These are phyloP conservation scores for Leucocoprinus birnbaumii DNA, from an alignment of 768 basidiomycete species.

Conservation along the genomic window DNA sequence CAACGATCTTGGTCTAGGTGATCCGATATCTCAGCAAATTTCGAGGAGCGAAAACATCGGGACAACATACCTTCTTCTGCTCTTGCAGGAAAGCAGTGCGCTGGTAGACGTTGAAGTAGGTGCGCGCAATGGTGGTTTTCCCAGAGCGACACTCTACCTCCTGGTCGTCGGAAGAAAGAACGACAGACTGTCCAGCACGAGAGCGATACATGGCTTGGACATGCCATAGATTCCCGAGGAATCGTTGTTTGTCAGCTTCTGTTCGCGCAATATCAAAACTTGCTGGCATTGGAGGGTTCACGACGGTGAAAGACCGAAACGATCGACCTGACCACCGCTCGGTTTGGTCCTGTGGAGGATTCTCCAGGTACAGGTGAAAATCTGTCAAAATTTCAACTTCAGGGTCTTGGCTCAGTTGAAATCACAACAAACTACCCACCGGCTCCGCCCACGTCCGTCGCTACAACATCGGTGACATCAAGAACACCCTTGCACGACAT, in stretches of 20 bases:
- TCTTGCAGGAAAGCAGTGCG: constrained; percentile 77
- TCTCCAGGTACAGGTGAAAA: constrained; percentile 82
- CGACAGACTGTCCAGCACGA: constrained; percentile 68
- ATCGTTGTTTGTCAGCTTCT: constrained; percentile 70
- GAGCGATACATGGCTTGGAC: constrained; percentile 82
- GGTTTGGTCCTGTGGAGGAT: constrained; percentile 74
- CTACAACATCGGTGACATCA: constrained; percentile 81
- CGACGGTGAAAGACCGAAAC: constrained; percentile 76
- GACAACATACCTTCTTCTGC: constrained; percentile 62
- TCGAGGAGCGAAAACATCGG: not conserved
- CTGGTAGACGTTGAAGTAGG: constrained; percentile 91
- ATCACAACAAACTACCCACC: constrained; percentile 45
- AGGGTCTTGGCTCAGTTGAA: not conserved
- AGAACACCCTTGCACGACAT: constrained; percentile 84
- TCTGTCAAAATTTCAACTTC: constrained; percentile 40
- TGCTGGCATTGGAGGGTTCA: constrained; percentile 67
- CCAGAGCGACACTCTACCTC: constrained; percentile 72
- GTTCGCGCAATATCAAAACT: constrained; percentile 66
- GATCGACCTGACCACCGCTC: constrained; percentile 89
- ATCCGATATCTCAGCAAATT: constrained; percentile 4
- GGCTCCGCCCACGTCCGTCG: constrained; percentile 80
- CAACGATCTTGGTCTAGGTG: constrained; percentile 77
- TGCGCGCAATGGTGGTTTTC: constrained; percentile 62
- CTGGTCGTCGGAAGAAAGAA: constrained; percentile 65
- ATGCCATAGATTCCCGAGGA: constrained; percentile 87